Evolutionary conservation across 2,329 filamentous ascomycete genomes (phyloP), one percentile per base, ranked within the genome.

Genomic region (Scytalidium lignicola): DNA sequence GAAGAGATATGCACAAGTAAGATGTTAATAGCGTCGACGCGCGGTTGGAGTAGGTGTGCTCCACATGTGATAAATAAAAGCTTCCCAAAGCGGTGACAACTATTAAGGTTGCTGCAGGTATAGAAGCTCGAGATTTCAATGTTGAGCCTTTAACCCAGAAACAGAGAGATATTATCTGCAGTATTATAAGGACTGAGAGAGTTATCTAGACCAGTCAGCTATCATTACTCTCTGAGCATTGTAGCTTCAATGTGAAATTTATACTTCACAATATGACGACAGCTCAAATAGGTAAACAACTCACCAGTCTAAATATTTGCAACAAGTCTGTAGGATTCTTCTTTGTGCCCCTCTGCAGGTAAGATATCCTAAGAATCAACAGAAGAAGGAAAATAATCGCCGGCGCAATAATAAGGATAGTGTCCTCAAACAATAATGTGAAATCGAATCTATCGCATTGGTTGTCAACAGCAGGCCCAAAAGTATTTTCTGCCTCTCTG

Each of bases 361-460:
- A 8, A n/a, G 28, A 15, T 6, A 44, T 29, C 20, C 43, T 5
- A 3, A 20, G 3, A 6, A 29, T 3, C 9, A 13, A n/a, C 52
- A 22, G 21, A 47, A 41, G 12, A 3, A 54, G 32, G 22, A 56
- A 54, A 1, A 55, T 23, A 2, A 48, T 19, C 12, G 43, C 32
- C 13, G 52, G 48, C 2, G 51, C 9, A 19, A 58, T 28, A 3
- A 28, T 43, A 1, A 56, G 41, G 21, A 56, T 50, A 3, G 48
- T 46, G n/a, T 47, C 44, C 44, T 59, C 53, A 29, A 55, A 54
- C 8, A 15, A 19, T 10, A 54, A 37, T 5, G 50, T 56, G 46
- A 57, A 57, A 17, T 57, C 56, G 29, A 58, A 58, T 23, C 48
- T 45, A 32, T 40, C 45, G 20, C 51, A 42, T 22, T 51, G 54